Evolutionary conservation across 176 grass and related monocot species (phyloP).

Genomic region (Eremochloa ophiuroides): DNA sequence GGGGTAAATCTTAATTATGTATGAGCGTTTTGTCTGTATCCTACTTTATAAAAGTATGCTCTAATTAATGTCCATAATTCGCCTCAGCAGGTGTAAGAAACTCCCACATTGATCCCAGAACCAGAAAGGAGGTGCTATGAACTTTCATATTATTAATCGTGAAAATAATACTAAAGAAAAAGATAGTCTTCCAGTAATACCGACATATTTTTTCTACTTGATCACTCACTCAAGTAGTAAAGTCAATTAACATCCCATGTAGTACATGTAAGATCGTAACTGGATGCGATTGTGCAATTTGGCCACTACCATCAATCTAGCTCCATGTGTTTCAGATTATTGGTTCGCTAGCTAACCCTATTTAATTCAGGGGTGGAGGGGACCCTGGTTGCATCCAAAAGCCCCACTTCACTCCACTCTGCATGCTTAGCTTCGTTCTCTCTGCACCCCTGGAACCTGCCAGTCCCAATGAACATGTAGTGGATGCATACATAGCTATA

Average conservation of each 20-base stretch:
- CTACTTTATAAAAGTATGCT: no score
- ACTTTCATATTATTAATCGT: neutral
- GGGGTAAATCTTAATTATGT: no score
- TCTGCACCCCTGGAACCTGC: neutral
- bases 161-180: neutral
- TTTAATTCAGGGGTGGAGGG: constrained; percentile 28
- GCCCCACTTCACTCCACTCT: neutral
- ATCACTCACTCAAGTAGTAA: neutral
- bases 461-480: neutral
- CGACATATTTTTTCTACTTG: neutral
- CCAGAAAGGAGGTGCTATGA: neutral
- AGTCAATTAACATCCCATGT: neutral
- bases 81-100: no score
- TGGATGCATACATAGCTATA: neutral
- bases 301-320: constrained; percentile 5
- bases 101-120: neutral
- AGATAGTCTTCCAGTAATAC: no score
- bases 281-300: constrained; percentile 14
- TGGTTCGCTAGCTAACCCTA: constrained; percentile 32
- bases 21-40: no score
- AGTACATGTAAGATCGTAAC: neutral
- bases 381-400: constrained; percentile 23
- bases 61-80: no score
- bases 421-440: neutral
- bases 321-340: no score